These are phyloP conservation scores for Bruguiera gymnorhiza DNA, from an alignment of 345 rosid species.

Conservation along the genomic window DNA sequence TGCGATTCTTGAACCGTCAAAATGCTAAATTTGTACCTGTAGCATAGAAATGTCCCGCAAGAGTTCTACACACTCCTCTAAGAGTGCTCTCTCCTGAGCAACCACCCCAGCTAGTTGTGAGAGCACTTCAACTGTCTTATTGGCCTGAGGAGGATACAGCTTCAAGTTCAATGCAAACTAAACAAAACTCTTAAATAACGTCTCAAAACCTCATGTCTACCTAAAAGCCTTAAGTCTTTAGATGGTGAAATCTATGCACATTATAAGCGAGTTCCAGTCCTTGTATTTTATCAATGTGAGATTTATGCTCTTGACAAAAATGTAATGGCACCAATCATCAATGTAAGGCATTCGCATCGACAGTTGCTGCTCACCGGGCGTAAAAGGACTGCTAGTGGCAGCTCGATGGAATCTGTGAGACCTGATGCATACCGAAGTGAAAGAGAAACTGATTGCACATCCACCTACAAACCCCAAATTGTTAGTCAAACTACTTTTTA, in stretches of 20 bases:
- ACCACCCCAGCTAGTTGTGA: constrained; percentile 60
- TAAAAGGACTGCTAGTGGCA: constrained; percentile 30
- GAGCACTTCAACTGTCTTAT: constrained; percentile 33
- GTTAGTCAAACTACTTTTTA: not conserved
- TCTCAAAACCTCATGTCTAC: too few species aligned
- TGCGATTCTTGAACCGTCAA: too few species aligned
- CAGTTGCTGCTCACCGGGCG: constrained; percentile 36
- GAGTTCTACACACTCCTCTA: constrained; percentile 62
- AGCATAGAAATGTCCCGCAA: constrained; percentile 41
- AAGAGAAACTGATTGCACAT: constrained; percentile 36
- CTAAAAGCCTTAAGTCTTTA: too few species aligned
- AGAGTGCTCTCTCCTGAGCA: constrained; percentile 55
- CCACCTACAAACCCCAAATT: constrained; percentile 31
- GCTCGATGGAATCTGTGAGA: constrained; percentile 46
- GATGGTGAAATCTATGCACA: too few species aligned
- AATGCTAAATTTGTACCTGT: constrained; percentile 38
- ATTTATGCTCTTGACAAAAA: too few species aligned
- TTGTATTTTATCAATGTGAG: too few species aligned
- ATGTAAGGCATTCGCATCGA: not conserved
- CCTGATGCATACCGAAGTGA: constrained; percentile 48
- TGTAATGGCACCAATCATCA: not conserved
- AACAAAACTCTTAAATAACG: too few species aligned
- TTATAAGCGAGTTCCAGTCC: too few species aligned
- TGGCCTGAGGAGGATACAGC: constrained; percentile 33
- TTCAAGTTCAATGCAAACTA: constrained; percentile 4